Base-by-base conservation (phyloP, 2,329 filamentous ascomycete species). In the Arthrocladium fulminans region DNA sequence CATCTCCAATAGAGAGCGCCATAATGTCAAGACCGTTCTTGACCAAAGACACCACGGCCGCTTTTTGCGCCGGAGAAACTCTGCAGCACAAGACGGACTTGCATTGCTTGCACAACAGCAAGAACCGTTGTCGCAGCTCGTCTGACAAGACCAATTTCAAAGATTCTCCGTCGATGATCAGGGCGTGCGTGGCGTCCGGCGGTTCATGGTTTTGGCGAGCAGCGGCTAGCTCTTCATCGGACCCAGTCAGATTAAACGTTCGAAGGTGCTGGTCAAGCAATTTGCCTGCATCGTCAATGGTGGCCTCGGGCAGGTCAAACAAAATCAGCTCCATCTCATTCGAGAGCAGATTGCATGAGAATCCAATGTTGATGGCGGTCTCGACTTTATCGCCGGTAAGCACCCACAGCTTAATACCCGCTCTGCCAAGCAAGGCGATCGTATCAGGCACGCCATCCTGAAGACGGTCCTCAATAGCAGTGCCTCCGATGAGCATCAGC, bases 281-380 rank as follows among this genome's bases (percentile, higher is more conserved):
- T 47, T 76, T 74, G 55, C 85, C 81, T 2, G 88, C 77, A 29
- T 73, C 71, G 10, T 73, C 71, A 8, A 84, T 58, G 49, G 76
- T 69, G 48, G 88, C 83, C 55, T 94, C 87, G 1, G 86, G 79
- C 24, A 92, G 76, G 63, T 94, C 94, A 58, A 98, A 75, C 42
- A 94, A 80, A 55, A 98, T 86, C 53, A 98, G 73, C 58, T 98
- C 92, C 92, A 98, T 96, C 57, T 95, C 87, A 66, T 96, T 98
- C 68, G 90, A 88, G 48, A 98, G 78, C 25, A 98, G 75, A 59
- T 98, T 98, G 73, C 94, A 98, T 9, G 94, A 98, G 68, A 97
- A 98, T 2, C 92, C 92, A 63, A 98, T 98, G 70, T 98, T 98
- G 80, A 98, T 98, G 50, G 94, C 92, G 20, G 92, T 98, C 69